Base-by-base conservation (phyloP, 148 eudicot species). In the Rhododendron williamsianum region DNA sequence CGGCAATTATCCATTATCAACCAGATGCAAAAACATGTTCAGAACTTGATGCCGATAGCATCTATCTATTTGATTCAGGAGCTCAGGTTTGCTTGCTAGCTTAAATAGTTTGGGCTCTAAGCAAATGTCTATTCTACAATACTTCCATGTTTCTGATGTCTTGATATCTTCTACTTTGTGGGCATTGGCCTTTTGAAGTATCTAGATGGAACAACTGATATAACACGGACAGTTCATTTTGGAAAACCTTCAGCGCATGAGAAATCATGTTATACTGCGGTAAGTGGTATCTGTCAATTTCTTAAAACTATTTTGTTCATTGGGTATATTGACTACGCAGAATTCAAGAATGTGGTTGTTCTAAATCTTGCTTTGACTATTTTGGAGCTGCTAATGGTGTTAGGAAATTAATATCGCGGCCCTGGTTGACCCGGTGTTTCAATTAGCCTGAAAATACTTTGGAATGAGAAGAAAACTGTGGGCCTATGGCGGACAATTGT, bases 191-290 rank as follows among this genome's bases (percentile, higher is more conserved):
- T 76, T 49, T 84, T 81, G 81, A 87, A 97, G 99, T 97, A 97
- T 90, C 91, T 91, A 81, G 98, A 97, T 90, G 99, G 99, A 87
- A 97, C 98, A 86, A 97, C 99, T 81, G 98, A 97, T 87, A 95
- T 97, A 81, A 97, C 99, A 76, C 90, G 99, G 88, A 97, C 99
- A 33, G 96, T 95, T 86, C 99, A 97, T 91, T 97, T 97, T 86
- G 99, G 98, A 81, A 88, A 88, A 83, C 98, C 99, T 80, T 92
- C 98, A 63, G 89, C 91, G 85, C 99, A 97, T 95, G 97, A 95
- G 87, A 95, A 95, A 91, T 89, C 93, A 83, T 97, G 98, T 91
- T 97, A 94, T 87, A 97, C 99, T 58, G 95, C 92, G 91, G 99
- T 95, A 92, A 5, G 98, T 89, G 38, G 78, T 86, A 25, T 65